phyloP scores from a whole-genome alignment of 257 asterid species.

The Striga asiatica region DNA sequence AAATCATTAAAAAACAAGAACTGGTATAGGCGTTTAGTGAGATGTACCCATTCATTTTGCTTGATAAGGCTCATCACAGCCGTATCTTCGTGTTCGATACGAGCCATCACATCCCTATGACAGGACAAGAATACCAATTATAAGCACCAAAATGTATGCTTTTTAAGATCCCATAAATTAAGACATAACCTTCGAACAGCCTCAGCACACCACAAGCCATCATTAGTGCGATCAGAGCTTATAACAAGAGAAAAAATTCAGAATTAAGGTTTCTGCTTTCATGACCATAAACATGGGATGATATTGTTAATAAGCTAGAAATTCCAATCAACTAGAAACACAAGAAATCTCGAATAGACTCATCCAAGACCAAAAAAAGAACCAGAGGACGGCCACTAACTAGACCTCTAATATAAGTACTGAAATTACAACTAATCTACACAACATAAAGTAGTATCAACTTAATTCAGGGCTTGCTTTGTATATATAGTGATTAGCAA shows the following conservation, averaged over 20 bases:
- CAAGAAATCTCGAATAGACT: no score
- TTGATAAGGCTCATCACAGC: conserved; percentile 48
- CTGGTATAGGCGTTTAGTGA: neutral
- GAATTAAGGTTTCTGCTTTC: neutral
- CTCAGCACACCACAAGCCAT: no score
- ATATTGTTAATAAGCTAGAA: no score
- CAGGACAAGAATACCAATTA: conserved; percentile 5
- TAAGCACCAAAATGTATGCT: conserved; percentile 6
- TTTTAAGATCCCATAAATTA: neutral
- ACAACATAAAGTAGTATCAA: no score
- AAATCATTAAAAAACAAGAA: neutral
- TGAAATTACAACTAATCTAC: no score
- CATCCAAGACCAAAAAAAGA: no score
- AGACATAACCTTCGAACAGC: neutral
- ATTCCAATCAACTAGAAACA: no score
- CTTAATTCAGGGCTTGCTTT: no score
- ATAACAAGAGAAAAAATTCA: neutral
- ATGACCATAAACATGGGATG: neutral
- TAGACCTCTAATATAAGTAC: no score
- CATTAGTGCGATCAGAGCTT: no score
- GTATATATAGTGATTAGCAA: no score
- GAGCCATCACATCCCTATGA: conserved; percentile 53
- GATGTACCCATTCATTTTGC: conserved; percentile 65
- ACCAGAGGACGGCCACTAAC: no score
- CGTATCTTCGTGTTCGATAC: conserved; percentile 71